phyloP scores from a whole-genome alignment of 305 asterid species.

The Fraxinus paxiana region DNA sequence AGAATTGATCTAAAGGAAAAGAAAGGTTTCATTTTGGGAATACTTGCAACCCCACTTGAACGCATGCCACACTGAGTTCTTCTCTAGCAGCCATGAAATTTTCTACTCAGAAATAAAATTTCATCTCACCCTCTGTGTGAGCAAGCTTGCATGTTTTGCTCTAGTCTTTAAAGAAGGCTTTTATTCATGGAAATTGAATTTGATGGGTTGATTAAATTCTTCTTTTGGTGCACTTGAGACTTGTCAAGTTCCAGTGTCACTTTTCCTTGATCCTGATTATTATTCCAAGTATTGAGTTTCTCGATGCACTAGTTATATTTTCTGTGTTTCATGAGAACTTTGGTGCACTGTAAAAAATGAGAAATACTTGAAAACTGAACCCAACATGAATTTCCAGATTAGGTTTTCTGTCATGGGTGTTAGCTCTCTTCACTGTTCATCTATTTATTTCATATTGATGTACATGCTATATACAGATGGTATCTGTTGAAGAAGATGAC shows the following conservation, averaged over 20 bases:
- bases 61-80: background rate
- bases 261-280: conserved; percentile 1
- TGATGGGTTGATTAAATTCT: background rate
- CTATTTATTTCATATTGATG: background rate
- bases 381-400: background rate
- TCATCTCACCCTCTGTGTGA: background rate
- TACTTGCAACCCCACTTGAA: background rate
- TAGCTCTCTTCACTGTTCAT: conserved; percentile 16
- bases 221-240: background rate
- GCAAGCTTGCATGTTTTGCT: background rate
- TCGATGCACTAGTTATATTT: background rate
- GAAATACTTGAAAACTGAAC: background rate
- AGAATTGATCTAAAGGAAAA: background rate
- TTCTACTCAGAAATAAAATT: background rate
- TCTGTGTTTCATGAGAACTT: background rate
- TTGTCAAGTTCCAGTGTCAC: background rate
- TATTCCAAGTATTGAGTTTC: background rate
- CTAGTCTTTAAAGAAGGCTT: background rate
- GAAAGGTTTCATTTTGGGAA: background rate
- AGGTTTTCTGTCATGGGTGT: background rate
- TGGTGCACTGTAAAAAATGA: background rate
- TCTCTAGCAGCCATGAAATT: background rate
- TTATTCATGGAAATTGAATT: background rate
- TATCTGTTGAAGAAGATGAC: conserved; percentile 90
- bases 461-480: conserved; percentile 62